phyloP scores from a whole-genome alignment of 2,329 filamentous ascomycete genomes.

The Venturia carpophila region DNA sequence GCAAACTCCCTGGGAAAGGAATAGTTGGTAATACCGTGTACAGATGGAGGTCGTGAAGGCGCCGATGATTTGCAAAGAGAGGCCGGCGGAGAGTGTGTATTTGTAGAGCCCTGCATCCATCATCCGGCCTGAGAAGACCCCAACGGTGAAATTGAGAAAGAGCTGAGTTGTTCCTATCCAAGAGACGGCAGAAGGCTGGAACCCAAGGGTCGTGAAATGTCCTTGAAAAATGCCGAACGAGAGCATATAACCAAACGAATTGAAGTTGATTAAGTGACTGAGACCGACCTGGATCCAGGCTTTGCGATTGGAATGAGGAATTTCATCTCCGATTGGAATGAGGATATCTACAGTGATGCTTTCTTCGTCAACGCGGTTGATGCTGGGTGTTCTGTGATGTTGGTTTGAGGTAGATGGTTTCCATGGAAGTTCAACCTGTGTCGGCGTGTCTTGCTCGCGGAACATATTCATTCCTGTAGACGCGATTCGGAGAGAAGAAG shows the following conservation, averaged over 20 bases:
- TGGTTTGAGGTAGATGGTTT: not conserved
- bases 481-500: not conserved
- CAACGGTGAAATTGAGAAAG: constrained; percentile 40
- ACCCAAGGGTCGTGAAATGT: constrained; percentile 10
- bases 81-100: constrained; percentile 28
- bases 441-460: not conserved
- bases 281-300: constrained; percentile 29
- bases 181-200: constrained; percentile 31
- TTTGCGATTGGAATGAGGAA: not conserved
- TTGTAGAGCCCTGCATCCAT: constrained; percentile 43
- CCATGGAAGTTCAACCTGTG: not conserved
- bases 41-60: constrained; percentile 19
- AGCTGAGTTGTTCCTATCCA: constrained; percentile 44
- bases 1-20: constrained; percentile 41
- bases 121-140: constrained; percentile 42
- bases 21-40: constrained; percentile 21
- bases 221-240: constrained; percentile 17
- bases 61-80: constrained; percentile 13
- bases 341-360: not conserved
- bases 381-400: not conserved
- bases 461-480: not conserved
- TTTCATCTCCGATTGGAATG: not conserved
- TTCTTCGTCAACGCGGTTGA: not conserved
- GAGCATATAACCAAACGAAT: constrained; percentile 35
- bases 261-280: constrained; percentile 28